Percentiles rank a stretch among this genome's conserved stretches.
Conservation (phyloP, 176 grass and related monocot genomes). For the Leersia perrieri region DNA sequence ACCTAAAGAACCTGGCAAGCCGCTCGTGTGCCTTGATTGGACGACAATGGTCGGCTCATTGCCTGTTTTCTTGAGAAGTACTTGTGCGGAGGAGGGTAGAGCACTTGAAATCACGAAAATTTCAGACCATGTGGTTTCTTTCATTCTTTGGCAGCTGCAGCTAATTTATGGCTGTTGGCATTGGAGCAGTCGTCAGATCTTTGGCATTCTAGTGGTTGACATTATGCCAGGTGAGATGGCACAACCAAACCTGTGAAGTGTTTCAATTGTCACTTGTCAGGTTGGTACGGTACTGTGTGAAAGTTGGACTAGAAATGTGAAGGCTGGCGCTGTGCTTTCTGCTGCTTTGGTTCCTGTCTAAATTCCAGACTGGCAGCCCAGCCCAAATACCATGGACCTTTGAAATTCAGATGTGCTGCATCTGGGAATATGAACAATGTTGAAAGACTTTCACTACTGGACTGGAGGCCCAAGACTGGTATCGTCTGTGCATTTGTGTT, state of each 20-base stretch:
- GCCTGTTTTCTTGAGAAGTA: constrained; percentile 23
- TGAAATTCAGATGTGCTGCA: too few species aligned
- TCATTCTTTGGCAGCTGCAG: neutral
- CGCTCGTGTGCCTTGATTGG: constrained; percentile 43
- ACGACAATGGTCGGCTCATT: constrained; percentile 12
- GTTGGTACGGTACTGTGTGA: neutral
- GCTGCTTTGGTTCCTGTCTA: neutral
- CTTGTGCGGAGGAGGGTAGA: constrained; percentile 10
- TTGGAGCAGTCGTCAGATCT: neutral
- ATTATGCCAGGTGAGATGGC: neutral
- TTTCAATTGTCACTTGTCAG: neutral
- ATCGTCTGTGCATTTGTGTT: neutral
- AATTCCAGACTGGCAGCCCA: neutral
- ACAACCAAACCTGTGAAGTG: constrained; percentile 3
- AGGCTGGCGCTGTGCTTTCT: neutral
- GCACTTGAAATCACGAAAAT: constrained; percentile 23
- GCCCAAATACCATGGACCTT: neutral
- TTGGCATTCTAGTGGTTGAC: neutral
- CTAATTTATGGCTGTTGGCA: neutral
- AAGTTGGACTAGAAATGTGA: neutral
- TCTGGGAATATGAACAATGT: neutral
- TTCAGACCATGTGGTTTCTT: too few species aligned
- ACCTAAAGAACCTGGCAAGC: constrained; percentile 21
- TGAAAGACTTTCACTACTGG: neutral
- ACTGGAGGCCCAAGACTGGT: neutral